phyloP scores from a whole-genome alignment of 495 filamentous ascomycete genomes.

The Niebla homalea region DNA sequence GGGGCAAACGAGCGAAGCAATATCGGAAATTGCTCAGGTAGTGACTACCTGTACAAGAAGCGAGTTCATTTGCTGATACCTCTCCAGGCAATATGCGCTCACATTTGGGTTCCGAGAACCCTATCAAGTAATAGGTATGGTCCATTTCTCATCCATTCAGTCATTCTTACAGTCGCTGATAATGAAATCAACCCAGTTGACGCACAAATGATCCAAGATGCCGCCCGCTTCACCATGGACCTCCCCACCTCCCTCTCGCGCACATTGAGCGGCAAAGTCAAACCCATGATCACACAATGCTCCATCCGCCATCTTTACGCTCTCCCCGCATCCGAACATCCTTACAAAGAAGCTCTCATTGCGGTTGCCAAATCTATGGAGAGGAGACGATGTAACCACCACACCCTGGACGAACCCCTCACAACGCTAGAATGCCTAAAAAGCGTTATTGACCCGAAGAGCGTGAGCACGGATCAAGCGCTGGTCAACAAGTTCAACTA shows the following conservation, averaged over 20 bases:
- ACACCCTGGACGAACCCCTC: constrained; percentile 64
- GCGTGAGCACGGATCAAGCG: constrained; percentile 29
- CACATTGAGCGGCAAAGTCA: constrained; percentile 49
- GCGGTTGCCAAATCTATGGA: constrained; percentile 61
- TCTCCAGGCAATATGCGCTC: constrained; percentile 50
- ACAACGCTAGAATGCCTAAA: constrained; percentile 64
- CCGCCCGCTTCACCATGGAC: constrained; percentile 68
- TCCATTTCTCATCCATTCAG: background rate
- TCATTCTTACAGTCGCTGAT: constrained; percentile 5
- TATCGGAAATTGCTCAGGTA: constrained; percentile 88
- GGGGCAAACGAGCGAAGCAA: constrained; percentile 84
- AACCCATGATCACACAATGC: constrained; percentile 10
- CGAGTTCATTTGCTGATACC: background rate
- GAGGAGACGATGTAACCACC: constrained; percentile 78
- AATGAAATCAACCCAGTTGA: constrained; percentile 39
- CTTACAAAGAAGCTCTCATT: constrained; percentile 45
- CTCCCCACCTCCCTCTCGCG: constrained; percentile 55
- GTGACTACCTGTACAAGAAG: background rate
- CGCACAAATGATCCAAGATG: constrained; percentile 62
- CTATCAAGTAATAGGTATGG: constrained; percentile 76
- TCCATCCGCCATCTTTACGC: constrained; percentile 62
- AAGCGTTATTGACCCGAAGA: constrained; percentile 63
- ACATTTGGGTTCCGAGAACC: constrained; percentile 80
- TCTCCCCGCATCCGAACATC: constrained; percentile 32
- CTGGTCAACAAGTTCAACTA: constrained; percentile 73